Percentiles rank a stretch among this genome's conserved stretches.
These are phyloP conservation scores for Phytophthora pinifolia DNA, from an alignment of 352 stramenopile genomes.

Conservation along the genomic window DNA sequence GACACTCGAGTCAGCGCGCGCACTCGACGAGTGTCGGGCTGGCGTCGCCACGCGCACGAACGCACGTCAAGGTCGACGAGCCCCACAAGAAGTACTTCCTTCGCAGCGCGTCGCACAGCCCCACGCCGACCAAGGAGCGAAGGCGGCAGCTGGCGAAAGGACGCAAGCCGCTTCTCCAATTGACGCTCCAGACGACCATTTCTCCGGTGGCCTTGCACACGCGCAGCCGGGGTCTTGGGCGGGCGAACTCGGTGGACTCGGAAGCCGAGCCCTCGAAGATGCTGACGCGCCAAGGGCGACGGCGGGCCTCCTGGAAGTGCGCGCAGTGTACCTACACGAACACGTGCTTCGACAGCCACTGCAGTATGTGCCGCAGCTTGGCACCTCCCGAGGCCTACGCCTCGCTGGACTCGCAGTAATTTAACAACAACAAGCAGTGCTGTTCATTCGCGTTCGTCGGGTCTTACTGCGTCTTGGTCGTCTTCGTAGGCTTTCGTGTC, in stretches of 20 bases:
- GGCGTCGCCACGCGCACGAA: constrained; percentile 16
- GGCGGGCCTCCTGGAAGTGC: constrained; percentile 53
- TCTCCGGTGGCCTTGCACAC: constrained; percentile 36
- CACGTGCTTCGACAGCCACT: constrained; percentile 68
- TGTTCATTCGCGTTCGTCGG: constrained; percentile 13
- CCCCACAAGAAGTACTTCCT: constrained; percentile 36
- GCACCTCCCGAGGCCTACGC: constrained; percentile 26
- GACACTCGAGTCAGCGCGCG: constrained; percentile 3
- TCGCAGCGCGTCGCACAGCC: constrained; percentile 34
- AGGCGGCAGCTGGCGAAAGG: constrained; percentile 21
- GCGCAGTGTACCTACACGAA: constrained; percentile 70
- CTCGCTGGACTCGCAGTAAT: constrained; percentile 26
- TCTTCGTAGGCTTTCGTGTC: constrained; percentile 9
- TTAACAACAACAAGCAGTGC: constrained; percentile 25
- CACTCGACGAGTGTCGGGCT: constrained; percentile 21
- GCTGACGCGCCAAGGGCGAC: constrained; percentile 35
- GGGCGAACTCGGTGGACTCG: constrained; percentile 16
- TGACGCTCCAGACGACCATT: constrained; percentile 38
- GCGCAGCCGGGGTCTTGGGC: constrained; percentile 25
- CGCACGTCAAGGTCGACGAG: constrained; percentile 26
- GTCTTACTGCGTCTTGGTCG: constrained; percentile 23
- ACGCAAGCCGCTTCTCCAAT: constrained; percentile 38
- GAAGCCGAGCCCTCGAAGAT: constrained; percentile 31
- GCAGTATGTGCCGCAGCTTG: constrained; percentile 63
- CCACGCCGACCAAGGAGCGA: constrained; percentile 32